Evolutionary conservation across 2,329 filamentous ascomycete species (phyloP).

Genomic region (Sporothrix phasma): DNA sequence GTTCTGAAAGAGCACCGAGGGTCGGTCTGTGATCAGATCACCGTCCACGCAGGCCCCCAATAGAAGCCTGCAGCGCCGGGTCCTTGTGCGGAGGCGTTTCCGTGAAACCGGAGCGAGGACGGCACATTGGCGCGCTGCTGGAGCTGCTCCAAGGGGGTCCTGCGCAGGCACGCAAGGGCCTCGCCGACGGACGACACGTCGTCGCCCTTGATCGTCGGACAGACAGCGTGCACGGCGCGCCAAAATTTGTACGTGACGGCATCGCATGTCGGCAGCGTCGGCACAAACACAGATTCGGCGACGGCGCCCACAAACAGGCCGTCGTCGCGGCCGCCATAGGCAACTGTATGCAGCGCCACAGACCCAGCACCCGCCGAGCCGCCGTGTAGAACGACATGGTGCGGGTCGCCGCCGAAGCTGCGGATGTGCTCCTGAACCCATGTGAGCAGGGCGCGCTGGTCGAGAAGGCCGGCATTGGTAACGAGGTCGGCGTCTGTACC

Average conservation of each 20-base stretch:
- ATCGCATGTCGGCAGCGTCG: constrained; percentile 33
- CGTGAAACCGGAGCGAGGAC: constrained; percentile 26
- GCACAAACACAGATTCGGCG: constrained; percentile 40
- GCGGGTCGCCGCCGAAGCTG: constrained; percentile 20
- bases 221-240: background rate
- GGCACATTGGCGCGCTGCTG: constrained; percentile 35
- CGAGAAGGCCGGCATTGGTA: constrained; percentile 43
- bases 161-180: constrained; percentile 33
- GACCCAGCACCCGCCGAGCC: constrained; percentile 16
- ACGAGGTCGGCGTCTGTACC: background rate
- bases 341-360: constrained; percentile 22
- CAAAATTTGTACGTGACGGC: constrained; percentile 27
- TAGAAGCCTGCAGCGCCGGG: constrained; percentile 29
- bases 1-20: constrained; percentile 31
- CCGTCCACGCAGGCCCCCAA: constrained; percentile 42
- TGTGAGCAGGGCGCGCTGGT: constrained; percentile 48
- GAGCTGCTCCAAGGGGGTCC: constrained; percentile 26
- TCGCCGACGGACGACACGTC: background rate
- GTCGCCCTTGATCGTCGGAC: background rate
- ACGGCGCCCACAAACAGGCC: constrained; percentile 38
- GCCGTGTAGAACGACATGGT: constrained; percentile 15
- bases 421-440: constrained; percentile 53
- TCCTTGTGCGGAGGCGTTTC: constrained; percentile 11
- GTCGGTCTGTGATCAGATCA: constrained; percentile 33
- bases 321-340: constrained; percentile 36